These are phyloP conservation scores for Suhomyces taliae DNA, from an alignment of 1,139 yeast genomes.

Conservation along the genomic window DNA sequence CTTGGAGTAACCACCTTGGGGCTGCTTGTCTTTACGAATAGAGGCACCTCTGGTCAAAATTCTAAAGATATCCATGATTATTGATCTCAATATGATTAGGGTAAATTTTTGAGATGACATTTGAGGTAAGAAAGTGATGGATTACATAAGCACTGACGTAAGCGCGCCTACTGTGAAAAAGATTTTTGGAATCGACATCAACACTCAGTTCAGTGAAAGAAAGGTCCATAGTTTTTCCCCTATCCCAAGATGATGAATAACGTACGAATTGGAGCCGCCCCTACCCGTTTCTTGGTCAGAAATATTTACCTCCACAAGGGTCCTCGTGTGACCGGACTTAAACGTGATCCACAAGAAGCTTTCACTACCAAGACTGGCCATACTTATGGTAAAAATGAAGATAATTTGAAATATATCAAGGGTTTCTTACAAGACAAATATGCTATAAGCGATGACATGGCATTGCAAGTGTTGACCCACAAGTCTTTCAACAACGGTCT, in stretches of 20 bases:
- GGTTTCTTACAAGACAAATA: conserved; percentile 45
- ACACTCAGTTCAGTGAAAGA: not conserved
- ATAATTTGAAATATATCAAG: conserved; percentile 50
- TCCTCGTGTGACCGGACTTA: conserved; percentile 67
- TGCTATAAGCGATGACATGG: conserved; percentile 51
- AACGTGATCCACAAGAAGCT: conserved; percentile 68
- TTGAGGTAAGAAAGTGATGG: not conserved
- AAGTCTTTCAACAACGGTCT: conserved; percentile 91
- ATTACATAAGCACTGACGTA: conserved; percentile 7
- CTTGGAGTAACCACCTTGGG: conserved; percentile 45
- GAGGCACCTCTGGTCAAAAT: conserved; percentile 85
- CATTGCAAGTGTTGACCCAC: conserved; percentile 83
- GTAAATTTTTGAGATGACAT: conserved; percentile 1
- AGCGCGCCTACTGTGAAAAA: conserved; percentile 3
- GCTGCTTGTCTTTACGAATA: conserved; percentile 54
- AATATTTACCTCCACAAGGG: conserved; percentile 50
- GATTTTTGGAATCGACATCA: conserved; percentile 5
- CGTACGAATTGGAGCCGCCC: conserved; percentile 9
- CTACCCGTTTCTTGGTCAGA: conserved; percentile 13
- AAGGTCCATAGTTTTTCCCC: not conserved
- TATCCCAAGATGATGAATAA: not conserved
- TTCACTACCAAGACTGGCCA: conserved; percentile 61
- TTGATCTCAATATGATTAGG: not conserved
- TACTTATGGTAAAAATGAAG: conserved; percentile 54
- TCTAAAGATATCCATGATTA: conserved; percentile 81